These are phyloP conservation scores for Gaertneriomyces sp. DNA, from an alignment of 192 early-diverging fungal species.

Conservation along the genomic window DNA sequence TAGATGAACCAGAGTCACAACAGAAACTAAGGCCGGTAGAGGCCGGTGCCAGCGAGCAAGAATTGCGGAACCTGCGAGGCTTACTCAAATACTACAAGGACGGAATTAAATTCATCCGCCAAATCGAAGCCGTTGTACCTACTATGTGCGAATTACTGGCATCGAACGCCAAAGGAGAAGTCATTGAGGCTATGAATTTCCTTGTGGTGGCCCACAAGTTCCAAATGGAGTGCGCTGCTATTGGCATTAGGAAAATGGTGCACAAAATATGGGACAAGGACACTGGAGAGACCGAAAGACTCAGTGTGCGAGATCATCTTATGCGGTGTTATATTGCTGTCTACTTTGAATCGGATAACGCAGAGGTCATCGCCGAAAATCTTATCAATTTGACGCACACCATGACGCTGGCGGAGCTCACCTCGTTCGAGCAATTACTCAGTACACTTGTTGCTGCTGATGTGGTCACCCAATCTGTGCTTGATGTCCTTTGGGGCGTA, in stretches of 20 bases:
- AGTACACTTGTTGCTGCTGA: conserved; percentile 67
- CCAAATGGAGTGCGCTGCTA: conserved; percentile 75
- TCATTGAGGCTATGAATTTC: conserved; percentile 94
- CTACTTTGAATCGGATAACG: conserved; percentile 58
- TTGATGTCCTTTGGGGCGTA: conserved; percentile 76
- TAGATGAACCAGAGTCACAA: neutral
- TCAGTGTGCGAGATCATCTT: conserved; percentile 57
- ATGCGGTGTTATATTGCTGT: conserved; percentile 74
- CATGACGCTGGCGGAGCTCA: conserved; percentile 87
- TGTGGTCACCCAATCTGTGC: conserved; percentile 62
- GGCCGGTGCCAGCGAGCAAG: conserved; percentile 17
- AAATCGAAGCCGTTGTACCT: conserved; percentile 73
- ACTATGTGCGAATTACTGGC: conserved; percentile 79
- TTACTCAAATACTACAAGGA: conserved; percentile 79
- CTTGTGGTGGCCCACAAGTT: conserved; percentile 81
- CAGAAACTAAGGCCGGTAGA: neutral
- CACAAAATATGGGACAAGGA: conserved; percentile 86
- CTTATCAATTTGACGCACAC: conserved; percentile 76
- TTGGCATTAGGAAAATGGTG: conserved; percentile 90
- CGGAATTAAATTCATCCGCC: conserved; percentile 79
- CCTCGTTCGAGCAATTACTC: conserved; percentile 90
- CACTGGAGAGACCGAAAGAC: conserved; percentile 36
- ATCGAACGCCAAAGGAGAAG: conserved; percentile 87
- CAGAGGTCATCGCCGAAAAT: conserved; percentile 57
- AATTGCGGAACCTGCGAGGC: conserved; percentile 35